These are phyloP conservation scores for Suillus plorans DNA, from an alignment of 768 basidiomycete genomes.

Conservation along the genomic window DNA sequence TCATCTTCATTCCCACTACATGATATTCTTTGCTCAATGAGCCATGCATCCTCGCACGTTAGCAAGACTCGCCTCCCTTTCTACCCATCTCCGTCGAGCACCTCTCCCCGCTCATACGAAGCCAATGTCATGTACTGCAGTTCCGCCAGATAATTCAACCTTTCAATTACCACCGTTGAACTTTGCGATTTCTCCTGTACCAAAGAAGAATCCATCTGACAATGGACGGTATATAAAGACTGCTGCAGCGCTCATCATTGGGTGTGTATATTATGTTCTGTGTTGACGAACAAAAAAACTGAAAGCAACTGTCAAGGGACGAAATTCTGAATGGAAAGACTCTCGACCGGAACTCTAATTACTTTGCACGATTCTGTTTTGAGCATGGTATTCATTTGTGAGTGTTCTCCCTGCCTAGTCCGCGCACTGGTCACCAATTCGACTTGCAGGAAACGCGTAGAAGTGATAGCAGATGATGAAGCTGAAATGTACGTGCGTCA, in stretches of 20 bases:
- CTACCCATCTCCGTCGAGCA: conserved; percentile 11
- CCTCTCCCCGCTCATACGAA: not conserved
- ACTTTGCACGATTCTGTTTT: conserved; percentile 87
- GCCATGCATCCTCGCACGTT: conserved; percentile 15
- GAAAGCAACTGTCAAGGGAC: conserved; percentile 47
- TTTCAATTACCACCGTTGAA: not conserved
- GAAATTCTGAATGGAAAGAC: conserved; percentile 94
- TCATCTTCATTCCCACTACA: conserved; percentile 9
- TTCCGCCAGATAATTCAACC: not conserved
- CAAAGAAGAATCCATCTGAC: conserved; percentile 61
- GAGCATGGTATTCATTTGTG: conserved; percentile 83
- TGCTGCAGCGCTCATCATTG: conserved; percentile 75
- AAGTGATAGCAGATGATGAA: conserved; percentile 90
- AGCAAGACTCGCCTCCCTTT: conserved; percentile 15
- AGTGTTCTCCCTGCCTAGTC: conserved; percentile 12
- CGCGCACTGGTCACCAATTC: conserved; percentile 15
- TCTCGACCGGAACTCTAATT: conserved; percentile 78
- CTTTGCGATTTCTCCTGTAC: conserved; percentile 57
- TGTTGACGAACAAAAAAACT: not conserved
- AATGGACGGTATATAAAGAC: conserved; percentile 70
- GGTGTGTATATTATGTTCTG: conserved; percentile 40
- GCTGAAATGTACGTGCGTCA: conserved; percentile 70
- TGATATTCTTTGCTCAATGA: conserved; percentile 5
- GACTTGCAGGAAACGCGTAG: conserved; percentile 69
- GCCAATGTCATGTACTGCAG: conserved; percentile 9